These are phyloP conservation scores for Globisporangium spinosum DNA, from an alignment of 352 stramenopile species.

Conservation along the genomic window DNA sequence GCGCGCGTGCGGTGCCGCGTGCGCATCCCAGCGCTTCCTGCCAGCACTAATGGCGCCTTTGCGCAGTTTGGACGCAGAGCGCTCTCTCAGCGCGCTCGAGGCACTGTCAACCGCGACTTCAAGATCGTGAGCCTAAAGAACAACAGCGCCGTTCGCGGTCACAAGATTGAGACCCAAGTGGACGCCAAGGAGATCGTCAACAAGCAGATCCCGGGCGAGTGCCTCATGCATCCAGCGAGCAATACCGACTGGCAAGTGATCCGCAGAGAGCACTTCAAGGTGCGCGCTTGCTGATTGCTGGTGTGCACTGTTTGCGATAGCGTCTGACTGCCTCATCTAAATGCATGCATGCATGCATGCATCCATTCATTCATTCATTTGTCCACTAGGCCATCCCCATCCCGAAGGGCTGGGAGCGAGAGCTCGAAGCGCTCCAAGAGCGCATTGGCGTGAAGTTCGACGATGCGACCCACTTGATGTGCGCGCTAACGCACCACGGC, in stretches of 20 bases:
- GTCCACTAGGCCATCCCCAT: conserved; percentile 28
- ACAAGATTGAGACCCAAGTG: conserved; percentile 14
- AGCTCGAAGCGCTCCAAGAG: conserved; percentile 47
- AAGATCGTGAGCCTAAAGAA: conserved; percentile 9
- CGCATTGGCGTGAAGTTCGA: conserved; percentile 61
- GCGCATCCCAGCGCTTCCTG: not conserved
- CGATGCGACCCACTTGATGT: conserved; percentile 54
- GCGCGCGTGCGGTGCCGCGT: not conserved
- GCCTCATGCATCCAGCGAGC: conserved; percentile 23
- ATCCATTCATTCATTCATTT: not conserved
- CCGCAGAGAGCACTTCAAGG: conserved; percentile 41
- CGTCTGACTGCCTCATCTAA: not conserved
- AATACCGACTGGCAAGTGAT: conserved; percentile 56
- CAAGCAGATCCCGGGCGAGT: conserved; percentile 25
- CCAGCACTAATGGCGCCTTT: not conserved
- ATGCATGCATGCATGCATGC: not conserved
- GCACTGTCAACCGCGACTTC: conserved; percentile 7
- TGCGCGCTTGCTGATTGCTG: not conserved
- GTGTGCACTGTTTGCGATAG: not conserved
- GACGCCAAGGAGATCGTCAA: conserved; percentile 14
- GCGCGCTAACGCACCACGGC: conserved; percentile 74
- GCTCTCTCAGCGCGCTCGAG: not conserved
- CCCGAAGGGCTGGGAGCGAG: conserved; percentile 44
- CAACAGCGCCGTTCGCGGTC: conserved; percentile 2
- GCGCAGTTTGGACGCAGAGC: not conserved